Base-by-base conservation (phyloP, 1,284 basidiomycete genomes). In the Ganoderma sinense region DNA sequence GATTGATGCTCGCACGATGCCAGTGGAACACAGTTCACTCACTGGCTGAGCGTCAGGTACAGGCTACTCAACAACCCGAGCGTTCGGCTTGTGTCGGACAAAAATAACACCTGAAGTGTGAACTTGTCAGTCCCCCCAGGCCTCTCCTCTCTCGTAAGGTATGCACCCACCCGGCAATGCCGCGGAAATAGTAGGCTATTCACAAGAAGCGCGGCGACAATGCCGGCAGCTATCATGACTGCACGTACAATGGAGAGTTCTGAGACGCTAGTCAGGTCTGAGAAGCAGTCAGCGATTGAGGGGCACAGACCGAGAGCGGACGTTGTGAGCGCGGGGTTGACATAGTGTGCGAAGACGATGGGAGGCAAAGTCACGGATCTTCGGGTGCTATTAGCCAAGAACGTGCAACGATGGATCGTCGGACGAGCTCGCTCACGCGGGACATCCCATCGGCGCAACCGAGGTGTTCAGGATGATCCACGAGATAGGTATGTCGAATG, bases 171-270 rank as follows among this genome's bases (percentile, higher is more conserved):
- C 65, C 86, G 78, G 72, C 84, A 84, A 74, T 87, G 85, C 51
- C 84, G 80, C 62, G 86, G 87, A 71, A 85, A 88, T 10, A 88
- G 66, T 5, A 86, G 62, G 45, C 82, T 83, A 72, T 87, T 88
- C 77, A 86, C 79, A 26, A 83, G 58, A 14, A 88, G 71, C 4
- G 86, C 87, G 7, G 82, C 82, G 33, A 87, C 71, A 65, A 87
- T 86, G 18, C 87, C 86, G 33, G 80, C 78, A 41, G 80, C 79
- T 48, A 87, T 88, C 80, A 84, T 83, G 1, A 78, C 70, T 26
- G 80, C 82, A 59, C 86, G 80, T 36, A 82, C 76, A 18, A 80
- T 72, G 7, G 85, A 83, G 11, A 87, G 76, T 63, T 77, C 86
- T 88, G 59, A 14, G 53, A n/a, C 36, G 26, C 39, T 55, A 59